phyloP scores from a whole-genome alignment of 805 yeast species.

The Cyberlindnera bimundalis region DNA sequence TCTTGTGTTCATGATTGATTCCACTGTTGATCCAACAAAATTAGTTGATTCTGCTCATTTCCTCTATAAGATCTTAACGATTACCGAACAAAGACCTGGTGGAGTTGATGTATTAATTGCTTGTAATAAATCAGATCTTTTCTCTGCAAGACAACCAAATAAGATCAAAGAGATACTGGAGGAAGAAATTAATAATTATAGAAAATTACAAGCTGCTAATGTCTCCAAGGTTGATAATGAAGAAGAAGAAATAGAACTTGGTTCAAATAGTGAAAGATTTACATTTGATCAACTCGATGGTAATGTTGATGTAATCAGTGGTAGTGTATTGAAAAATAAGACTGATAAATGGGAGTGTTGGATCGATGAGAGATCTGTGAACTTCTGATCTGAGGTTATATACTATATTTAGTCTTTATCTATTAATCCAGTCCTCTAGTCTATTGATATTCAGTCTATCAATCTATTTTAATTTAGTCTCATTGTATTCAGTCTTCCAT shows the following conservation, averaged over 20 bases:
- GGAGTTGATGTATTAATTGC: constrained; percentile 77
- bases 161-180: constrained; percentile 62
- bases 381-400: constrained; percentile 35
- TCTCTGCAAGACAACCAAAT: constrained; percentile 70
- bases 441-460: too few species aligned
- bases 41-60: constrained; percentile 55
- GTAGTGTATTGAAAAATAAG: constrained; percentile 62
- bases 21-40: constrained; percentile 50
- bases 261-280: constrained; percentile 44
- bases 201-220: constrained; percentile 44
- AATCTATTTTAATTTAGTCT: too few species aligned
- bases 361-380: constrained; percentile 73
- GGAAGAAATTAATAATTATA: constrained; percentile 54
- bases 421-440: too few species aligned
- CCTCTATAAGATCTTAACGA: constrained; percentile 53
- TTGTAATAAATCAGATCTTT: constrained; percentile 82
- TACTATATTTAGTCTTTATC: too few species aligned
- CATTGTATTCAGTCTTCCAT: too few species aligned
- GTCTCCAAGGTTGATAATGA: constrained; percentile 31
- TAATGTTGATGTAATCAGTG: constrained; percentile 64
- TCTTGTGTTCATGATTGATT: constrained; percentile 72
- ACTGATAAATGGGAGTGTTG: constrained; percentile 67
- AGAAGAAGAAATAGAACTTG: constrained; percentile 42
- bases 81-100: constrained; percentile 60
- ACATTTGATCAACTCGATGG: constrained; percentile 70